Base-by-base conservation (phyloP, 139 green algal genomes). In the Yamagishiella unicocca region DNA sequence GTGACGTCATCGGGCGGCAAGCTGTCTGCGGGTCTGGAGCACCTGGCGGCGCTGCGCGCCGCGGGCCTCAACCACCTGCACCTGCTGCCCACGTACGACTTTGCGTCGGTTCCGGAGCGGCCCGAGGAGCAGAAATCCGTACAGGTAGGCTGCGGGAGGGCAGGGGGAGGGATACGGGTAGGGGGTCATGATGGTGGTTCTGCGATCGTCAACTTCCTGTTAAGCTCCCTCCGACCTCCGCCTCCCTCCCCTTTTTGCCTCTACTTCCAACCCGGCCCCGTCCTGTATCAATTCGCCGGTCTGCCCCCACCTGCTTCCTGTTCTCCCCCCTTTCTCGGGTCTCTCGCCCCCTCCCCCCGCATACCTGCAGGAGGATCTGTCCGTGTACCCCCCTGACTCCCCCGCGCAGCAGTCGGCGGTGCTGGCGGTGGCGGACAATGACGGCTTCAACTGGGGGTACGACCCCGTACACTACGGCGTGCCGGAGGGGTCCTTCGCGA, bases 361-460 rank as follows among this genome's bases (percentile, higher is more conserved):
- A 35, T 61, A 10, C 50, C 72, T n/a, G 35, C 90, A 93, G 88
- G 87, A 90, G 27, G 94, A 96, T 29, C 83, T 96, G 71, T 85
- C 83, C 2, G 31, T 84, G 14, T 85, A 92, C 17, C 46, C 89
- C 4, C 80, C 92, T 24, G 94, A 97, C 89, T 93, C 88, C 17
- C 90, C 96, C 50, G 68, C 93, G 35, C 96, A 97, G 90, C 96
- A 99, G 89, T 84, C 83, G 21, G 88, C 91, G 50, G 90, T 98
- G 27, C 38, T 90, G 61, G 85, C 84, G 14, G 85, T 98, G 24
- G 92, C 94, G 3, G 92, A 96, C 87, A 35, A 80, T 2, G 96
- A 98, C 81, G 94, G 88, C 17, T 99, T 96, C 93, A 98, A 99
- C 87, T 99, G 96, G 96, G 96, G 95, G 7, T 95, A 94, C 87